These are phyloP conservation scores for Fraxinus albicans DNA, from an alignment of 305 asterid genomes.

Conservation along the genomic window DNA sequence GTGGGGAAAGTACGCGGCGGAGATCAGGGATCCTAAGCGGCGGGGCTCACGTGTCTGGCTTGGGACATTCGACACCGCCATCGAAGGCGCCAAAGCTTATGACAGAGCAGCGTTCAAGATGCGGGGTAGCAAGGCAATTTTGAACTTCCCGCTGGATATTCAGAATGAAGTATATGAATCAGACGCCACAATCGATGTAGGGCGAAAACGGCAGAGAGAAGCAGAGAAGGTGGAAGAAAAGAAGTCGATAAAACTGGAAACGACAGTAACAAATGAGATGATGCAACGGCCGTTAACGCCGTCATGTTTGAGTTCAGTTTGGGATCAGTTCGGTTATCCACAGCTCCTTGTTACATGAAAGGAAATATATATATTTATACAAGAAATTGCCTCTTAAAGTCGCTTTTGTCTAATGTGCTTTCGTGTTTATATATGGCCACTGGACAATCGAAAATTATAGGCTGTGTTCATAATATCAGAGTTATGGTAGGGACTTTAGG, in stretches of 20 bases:
- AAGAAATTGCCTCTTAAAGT: too few relatives aligned
- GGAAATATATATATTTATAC: neutral
- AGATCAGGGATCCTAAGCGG: constrained; percentile 62
- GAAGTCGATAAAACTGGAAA: constrained; percentile 19
- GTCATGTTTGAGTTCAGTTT: constrained; percentile 26
- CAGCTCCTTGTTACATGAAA: neutral
- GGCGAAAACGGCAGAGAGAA: constrained; percentile 34
- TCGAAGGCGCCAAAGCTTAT: constrained; percentile 68
- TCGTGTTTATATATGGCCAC: too few relatives aligned
- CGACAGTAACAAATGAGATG: constrained; percentile 19
- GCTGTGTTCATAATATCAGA: neutral
- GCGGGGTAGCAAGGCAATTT: constrained; percentile 70
- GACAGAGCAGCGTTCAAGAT: constrained; percentile 64
- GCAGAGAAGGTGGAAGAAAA: neutral
- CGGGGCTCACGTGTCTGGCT: constrained; percentile 70
- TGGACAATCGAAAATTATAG: too few relatives aligned
- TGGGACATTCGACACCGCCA: constrained; percentile 57
- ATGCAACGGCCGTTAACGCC: constrained; percentile 34
- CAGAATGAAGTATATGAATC: constrained; percentile 9
- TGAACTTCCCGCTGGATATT: constrained; percentile 22
- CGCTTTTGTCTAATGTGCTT: too few relatives aligned
- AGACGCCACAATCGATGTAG: constrained; percentile 5
- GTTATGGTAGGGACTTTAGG: neutral
- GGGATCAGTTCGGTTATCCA: neutral
- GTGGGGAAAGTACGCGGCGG: constrained; percentile 79